Conservation (phyloP, 805 yeast genomes). For the Candida odintsovae region DNA sequence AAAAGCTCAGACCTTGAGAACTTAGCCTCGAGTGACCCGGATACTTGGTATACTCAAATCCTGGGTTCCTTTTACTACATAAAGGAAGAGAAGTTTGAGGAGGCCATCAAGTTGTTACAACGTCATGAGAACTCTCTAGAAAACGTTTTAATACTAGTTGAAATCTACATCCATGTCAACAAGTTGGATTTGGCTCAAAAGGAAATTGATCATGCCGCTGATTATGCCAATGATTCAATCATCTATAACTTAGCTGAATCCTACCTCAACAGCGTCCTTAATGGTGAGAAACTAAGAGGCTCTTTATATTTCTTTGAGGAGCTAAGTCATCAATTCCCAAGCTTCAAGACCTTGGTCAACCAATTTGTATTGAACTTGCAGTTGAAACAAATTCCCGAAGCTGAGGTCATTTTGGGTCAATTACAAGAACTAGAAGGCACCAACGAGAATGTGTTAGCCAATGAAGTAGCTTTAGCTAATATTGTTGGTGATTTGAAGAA, state of each 20-base stretch:
- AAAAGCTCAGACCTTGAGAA: not conserved
- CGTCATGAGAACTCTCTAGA: slow-evolving; percentile 36
- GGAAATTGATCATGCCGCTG: slow-evolving; percentile 38
- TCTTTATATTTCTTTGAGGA: slow-evolving; percentile 75
- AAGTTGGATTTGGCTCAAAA: slow-evolving; percentile 40
- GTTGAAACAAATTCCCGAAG: slow-evolving; percentile 77
- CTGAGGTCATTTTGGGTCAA: slow-evolving; percentile 54
- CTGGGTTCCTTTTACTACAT: slow-evolving; percentile 37
- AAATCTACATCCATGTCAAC: slow-evolving; percentile 34
- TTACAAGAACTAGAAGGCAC: slow-evolving; percentile 36
- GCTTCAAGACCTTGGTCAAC: slow-evolving; percentile 47
- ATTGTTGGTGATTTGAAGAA: slow-evolving; percentile 39
- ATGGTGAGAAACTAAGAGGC: slow-evolving; percentile 35
- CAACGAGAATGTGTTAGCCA: slow-evolving; percentile 49
- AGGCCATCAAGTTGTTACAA: slow-evolving; percentile 35
- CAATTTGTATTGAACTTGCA: slow-evolving; percentile 74
- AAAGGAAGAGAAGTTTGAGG: slow-evolving; percentile 34
- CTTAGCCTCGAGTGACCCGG: not conserved
- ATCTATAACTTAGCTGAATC: slow-evolving; percentile 76
- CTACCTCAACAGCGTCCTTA: slow-evolving; percentile 46
- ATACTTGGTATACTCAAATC: slow-evolving; percentile 20
- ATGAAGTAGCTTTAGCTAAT: slow-evolving; percentile 57
- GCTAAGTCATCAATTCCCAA: slow-evolving; percentile 51
- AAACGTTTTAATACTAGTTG: slow-evolving; percentile 35
- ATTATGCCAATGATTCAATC: slow-evolving; percentile 64